Conservation (phyloP, 1,284 basidiomycete genomes). For the Lignosus rhinocerotis region DNA sequence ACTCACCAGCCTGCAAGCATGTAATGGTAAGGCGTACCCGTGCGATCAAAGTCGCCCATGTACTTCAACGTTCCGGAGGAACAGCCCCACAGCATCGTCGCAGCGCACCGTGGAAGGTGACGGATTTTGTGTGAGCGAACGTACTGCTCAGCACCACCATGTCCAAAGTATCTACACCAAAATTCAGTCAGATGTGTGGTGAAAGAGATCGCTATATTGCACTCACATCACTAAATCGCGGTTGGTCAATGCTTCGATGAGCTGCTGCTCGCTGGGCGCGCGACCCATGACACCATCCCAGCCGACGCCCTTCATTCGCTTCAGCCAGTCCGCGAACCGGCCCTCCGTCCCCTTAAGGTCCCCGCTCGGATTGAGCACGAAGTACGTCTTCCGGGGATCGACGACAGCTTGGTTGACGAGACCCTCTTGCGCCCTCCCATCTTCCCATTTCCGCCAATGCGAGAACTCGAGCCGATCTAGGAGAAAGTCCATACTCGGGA, state of each 20-base stretch:
- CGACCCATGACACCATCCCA: conserved; percentile 87
- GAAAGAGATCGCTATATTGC: conserved; percentile 22
- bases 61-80: conserved; percentile 88
- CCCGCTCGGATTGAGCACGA: conserved; percentile 90
- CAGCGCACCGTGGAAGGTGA: conserved; percentile 80
- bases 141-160: conserved; percentile 96
- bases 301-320: conserved; percentile 64
- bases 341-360: conserved; percentile 86
- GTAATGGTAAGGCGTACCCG: conserved; percentile 92
- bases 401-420: conserved; percentile 52
- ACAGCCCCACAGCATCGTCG: conserved; percentile 98
- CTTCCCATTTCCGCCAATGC: conserved; percentile 37
- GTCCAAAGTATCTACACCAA: conserved; percentile 85
- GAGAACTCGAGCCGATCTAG: conserved; percentile 76
- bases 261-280: conserved; percentile 79
- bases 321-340: conserved; percentile 79
- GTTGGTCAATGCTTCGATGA: conserved; percentile 67
- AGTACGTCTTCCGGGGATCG: conserved; percentile 74
- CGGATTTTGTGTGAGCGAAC: conserved; percentile 84
- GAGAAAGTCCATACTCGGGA: conserved; percentile 89
- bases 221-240: conserved; percentile 87
- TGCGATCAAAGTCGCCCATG: conserved; percentile 91
- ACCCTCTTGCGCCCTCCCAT: conserved; percentile 14
- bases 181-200: not conserved
- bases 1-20: conserved; percentile 94